These are phyloP conservation scores for Geotrichum restrictum DNA, from an alignment of 1,139 yeast species.

Conservation along the genomic window DNA sequence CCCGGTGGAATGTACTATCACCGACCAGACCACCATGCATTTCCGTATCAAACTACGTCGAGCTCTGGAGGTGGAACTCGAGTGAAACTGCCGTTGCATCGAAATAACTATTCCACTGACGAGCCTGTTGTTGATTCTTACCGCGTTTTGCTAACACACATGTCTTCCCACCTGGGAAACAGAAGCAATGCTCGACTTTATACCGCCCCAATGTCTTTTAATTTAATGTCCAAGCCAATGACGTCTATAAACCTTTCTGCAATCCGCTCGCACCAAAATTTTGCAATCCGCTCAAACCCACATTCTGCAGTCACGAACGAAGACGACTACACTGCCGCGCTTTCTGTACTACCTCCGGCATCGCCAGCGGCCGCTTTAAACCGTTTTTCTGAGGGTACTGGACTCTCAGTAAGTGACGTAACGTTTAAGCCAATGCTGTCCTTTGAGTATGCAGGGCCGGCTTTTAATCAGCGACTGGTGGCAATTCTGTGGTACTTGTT, in stretches of 20 bases:
- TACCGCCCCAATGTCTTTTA: neutral
- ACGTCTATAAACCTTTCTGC: neutral
- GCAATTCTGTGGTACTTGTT: slow-evolving; percentile 19
- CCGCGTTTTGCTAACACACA: slow-evolving; percentile 12
- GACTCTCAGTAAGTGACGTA: slow-evolving; percentile 5
- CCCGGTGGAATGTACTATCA: neutral
- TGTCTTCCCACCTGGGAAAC: slow-evolving; percentile 9
- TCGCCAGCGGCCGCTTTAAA: slow-evolving; percentile 6
- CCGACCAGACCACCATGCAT: slow-evolving; percentile 4
- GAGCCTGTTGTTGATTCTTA: slow-evolving; percentile 12
- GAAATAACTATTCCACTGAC: neutral
- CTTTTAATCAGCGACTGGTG: slow-evolving; percentile 16
- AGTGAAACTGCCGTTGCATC: neutral
- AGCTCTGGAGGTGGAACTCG: neutral
- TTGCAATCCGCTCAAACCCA: neutral
- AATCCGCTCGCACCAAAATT: neutral
- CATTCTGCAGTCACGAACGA: neutral
- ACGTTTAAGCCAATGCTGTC: slow-evolving; percentile 15
- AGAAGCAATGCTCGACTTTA: neutral
- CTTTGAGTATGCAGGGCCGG: slow-evolving; percentile 14
- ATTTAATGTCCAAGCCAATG: too few species aligned
- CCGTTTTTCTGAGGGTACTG: neutral
- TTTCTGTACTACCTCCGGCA: neutral
- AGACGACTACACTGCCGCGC: neutral
- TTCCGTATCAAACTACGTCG: neutral